phyloP scores from a whole-genome alignment of 2,329 filamentous ascomycete species.

The Neofusicoccum cordaticola region DNA sequence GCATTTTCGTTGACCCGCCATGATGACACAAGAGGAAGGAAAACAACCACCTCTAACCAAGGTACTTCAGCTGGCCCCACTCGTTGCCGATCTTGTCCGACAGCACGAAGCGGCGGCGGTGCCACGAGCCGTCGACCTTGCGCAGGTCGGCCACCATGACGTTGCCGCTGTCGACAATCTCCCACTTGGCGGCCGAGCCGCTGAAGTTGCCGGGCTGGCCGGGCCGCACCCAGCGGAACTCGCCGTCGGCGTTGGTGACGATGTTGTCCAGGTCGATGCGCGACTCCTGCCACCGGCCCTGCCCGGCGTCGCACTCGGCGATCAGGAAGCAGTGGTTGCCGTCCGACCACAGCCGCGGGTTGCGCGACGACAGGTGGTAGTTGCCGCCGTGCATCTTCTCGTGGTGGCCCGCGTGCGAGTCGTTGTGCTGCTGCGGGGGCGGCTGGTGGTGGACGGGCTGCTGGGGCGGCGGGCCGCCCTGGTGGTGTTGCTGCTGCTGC shows the following conservation, averaged over 20 bases:
- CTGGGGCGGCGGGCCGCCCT: not conserved
- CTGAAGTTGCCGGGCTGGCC: constrained; percentile 7
- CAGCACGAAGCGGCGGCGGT: not conserved
- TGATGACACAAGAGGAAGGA: too few relatives aligned
- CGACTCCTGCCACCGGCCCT: not conserved
- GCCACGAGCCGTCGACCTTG: not conserved
- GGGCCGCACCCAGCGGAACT: not conserved
- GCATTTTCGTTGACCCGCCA: too few relatives aligned
- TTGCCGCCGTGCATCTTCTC: constrained; percentile 12
- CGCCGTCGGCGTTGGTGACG: constrained; percentile 2
- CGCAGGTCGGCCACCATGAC: constrained; percentile 5
- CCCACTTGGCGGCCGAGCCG: not conserved
- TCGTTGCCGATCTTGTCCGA: constrained; percentile 2
- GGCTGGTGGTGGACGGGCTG: not conserved
- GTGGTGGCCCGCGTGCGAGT: not conserved
- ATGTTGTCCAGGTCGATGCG: constrained; percentile 2
- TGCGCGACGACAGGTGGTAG: constrained; percentile 1
- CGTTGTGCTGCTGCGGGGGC: not conserved
- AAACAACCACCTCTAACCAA: not conserved
- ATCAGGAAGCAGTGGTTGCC: constrained; percentile 9
- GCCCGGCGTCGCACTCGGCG: constrained; percentile 6
- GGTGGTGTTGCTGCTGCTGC: not conserved
- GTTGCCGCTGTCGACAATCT: constrained; percentile 3
- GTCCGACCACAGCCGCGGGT: not conserved
- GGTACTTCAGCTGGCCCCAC: not conserved